Evolutionary conservation across 129 eudicot genomes (phyloP), one percentile per base, ranked within the genome.

Genomic region (Saussurea involucrata): DNA sequence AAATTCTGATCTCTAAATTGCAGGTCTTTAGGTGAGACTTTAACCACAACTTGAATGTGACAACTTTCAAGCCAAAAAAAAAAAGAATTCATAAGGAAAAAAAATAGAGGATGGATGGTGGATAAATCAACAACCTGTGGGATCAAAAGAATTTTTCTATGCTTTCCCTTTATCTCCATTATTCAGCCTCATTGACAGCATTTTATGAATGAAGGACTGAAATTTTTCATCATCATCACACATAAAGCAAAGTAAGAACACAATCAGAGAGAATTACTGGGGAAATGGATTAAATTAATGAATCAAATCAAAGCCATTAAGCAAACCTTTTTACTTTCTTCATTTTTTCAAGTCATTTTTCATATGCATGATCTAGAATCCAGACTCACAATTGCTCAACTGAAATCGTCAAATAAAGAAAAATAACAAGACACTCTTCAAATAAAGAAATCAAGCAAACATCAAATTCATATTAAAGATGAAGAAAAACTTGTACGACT

Each of bases 181-280:
- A 55, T 76, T 80, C 28, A 80, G 71, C 70, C 77, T 82, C 74
- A 80, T 58, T 64, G 88, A 25, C 71, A 85, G 73, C 58, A 87
- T 73, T 74, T 82, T 87, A 70, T 82, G 85, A 76, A 85, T 76
- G 42, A 87, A 82, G n/a, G 92, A 87, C 92, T 87, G 92, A 29
- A 85, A 85, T 55, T 31, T n/a, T n/a, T n/a, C 31, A 78, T 71
- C 76, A 78, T 37, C 25, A 29, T 9, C 22, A 40, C 28, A 12
- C 31, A 34, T 6, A 24, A 69, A 25, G 61, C 15, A 31, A 58
- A 36, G 12, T n/a, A n/a, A n/a, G n/a, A n/a, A n/a, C n/a, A n/a
- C n/a, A n/a, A n/a, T n/a, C n/a, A n/a, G n/a, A n/a, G n/a, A n/a
- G n/a, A n/a, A n/a, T n/a, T n/a, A n/a, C n/a, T n/a, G n/a, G n/a